These are phyloP conservation scores for Alternaria infectoria DNA, from an alignment of 2,329 filamentous ascomycete genomes.

Conservation along the genomic window DNA sequence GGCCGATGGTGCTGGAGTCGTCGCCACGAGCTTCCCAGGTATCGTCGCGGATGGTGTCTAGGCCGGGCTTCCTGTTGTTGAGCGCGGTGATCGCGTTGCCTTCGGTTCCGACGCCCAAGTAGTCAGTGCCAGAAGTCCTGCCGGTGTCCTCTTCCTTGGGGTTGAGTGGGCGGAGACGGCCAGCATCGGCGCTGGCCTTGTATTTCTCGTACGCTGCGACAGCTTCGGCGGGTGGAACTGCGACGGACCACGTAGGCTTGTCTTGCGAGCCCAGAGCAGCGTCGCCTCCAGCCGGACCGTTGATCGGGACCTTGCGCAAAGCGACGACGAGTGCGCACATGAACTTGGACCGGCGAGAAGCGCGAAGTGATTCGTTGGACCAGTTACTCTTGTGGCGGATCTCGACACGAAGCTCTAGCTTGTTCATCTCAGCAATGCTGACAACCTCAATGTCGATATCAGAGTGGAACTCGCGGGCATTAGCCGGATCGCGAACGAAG, in stretches of 20 bases:
- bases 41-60: slow-evolving; percentile 54
- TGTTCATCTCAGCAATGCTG: slow-evolving; percentile 84
- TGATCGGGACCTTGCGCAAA: slow-evolving; percentile 84
- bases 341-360: slow-evolving; percentile 87
- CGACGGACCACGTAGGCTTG: slow-evolving; percentile 84
- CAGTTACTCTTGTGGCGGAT: slow-evolving; percentile 81
- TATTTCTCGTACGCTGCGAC: slow-evolving; percentile 63
- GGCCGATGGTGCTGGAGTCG: slow-evolving; percentile 45
- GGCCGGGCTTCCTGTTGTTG: slow-evolving; percentile 51
- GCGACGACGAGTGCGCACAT: slow-evolving; percentile 91
- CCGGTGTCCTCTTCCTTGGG: slow-evolving; percentile 36
- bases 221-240: slow-evolving; percentile 73
- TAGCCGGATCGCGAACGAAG: slow-evolving; percentile 84
- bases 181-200: slow-evolving; percentile 62
- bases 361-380: slow-evolving; percentile 77
- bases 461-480: slow-evolving; percentile 87
- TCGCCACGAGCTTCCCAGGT: slow-evolving; percentile 53
- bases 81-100: slow-evolving; percentile 53
- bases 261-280: slow-evolving; percentile 64
- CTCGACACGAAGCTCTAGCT: slow-evolving; percentile 80
- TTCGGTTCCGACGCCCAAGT: slow-evolving; percentile 43
- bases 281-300: slow-evolving; percentile 75
- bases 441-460: slow-evolving; percentile 80
- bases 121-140: slow-evolving; percentile 43
- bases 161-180: slow-evolving; percentile 66